A percentile compares a stretch with the other conserved stretches of the same genome.
These are phyloP conservation scores for Panus rudis DNA, from an alignment of 768 basidiomycete genomes.

Conservation along the genomic window DNA sequence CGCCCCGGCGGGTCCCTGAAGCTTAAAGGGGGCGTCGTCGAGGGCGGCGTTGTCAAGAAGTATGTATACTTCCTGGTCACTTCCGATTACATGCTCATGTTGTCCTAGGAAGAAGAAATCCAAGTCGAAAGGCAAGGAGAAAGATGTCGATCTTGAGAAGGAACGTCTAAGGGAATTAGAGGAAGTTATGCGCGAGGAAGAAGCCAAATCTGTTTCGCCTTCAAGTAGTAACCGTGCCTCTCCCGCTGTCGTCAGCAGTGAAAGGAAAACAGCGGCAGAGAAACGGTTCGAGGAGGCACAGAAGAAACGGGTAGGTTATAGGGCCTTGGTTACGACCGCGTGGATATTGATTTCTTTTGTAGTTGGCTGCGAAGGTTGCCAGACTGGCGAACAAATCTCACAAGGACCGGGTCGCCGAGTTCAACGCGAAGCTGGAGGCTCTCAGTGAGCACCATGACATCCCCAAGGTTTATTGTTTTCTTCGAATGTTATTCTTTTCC, in stretches of 20 bases:
- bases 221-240: constrained; percentile 56
- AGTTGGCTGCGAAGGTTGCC: constrained; percentile 72
- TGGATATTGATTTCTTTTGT: constrained; percentile 9
- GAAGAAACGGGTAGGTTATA: constrained; percentile 54
- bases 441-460: constrained; percentile 94
- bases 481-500: constrained; percentile 17
- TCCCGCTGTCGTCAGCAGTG: constrained; percentile 45
- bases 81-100: constrained; percentile 6
- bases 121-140: constrained; percentile 43
- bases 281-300: constrained; percentile 85
- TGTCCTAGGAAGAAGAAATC: constrained; percentile 74
- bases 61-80: constrained; percentile 27
- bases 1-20: constrained; percentile 85
- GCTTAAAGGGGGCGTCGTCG: constrained; percentile 75
- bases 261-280: constrained; percentile 81
- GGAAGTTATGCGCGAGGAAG: constrained; percentile 31
- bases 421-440: constrained; percentile 79
- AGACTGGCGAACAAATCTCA: constrained; percentile 81
- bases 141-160: constrained; percentile 29
- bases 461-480: constrained; percentile 57
- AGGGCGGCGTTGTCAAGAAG: constrained; percentile 83
- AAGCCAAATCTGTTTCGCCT: constrained; percentile 33
- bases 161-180: constrained; percentile 47
- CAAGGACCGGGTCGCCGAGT: constrained; percentile 89
- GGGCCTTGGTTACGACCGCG: not conserved